Evolutionary conservation across 768 basidiomycete genomes (phyloP), one percentile per base, ranked within the genome.

Genomic region (Mycena galopus): DNA sequence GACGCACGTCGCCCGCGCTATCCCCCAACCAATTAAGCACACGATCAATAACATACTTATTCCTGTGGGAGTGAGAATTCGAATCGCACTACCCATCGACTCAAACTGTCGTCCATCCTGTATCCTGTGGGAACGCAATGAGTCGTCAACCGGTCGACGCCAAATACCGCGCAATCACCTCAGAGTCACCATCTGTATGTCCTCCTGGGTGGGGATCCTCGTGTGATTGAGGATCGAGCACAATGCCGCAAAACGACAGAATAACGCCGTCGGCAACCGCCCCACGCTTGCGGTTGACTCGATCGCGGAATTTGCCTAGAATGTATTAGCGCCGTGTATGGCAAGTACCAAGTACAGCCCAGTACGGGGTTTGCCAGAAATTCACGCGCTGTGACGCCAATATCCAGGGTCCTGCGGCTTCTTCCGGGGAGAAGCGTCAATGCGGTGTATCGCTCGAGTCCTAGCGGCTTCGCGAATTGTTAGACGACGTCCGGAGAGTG

Each of bases 261-360:
- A 51, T 25, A 51, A 51, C 23, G 25, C 50, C 50, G 50, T 12
- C 66, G 67, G 50, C 59, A 33, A 63, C n/a, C 27, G 58, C 12
- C 21, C 39, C 19, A 23, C 30, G 32, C 58, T 63, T 33, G 59
- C 59, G 59, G 59, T 19, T 35, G 4, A 12, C 69, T 53, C 56
- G 63, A 71, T 71, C 63, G 56, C 69, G 69, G 69, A 71, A 71
- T 65, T 71, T 71, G 42, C 69, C 69, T 65, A 64, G 69, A 51
- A 67, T 50, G 67, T 30, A 35, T 23, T n/a, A 7, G 8, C 21
- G 9, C 50, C 50, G n/a, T n/a, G 21, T 60, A 39, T 17, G 9
- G 59, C 25, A 60, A 8, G n/a, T n/a, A n/a, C n/a, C n/a, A n/a
- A n/a, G n/a, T n/a, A n/a, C n/a, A n/a, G n/a, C 2, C 1, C 17